Evolutionary conservation across 2,329 filamentous ascomycete species (phyloP).

Genomic region (Arachnomyces sp.): DNA sequence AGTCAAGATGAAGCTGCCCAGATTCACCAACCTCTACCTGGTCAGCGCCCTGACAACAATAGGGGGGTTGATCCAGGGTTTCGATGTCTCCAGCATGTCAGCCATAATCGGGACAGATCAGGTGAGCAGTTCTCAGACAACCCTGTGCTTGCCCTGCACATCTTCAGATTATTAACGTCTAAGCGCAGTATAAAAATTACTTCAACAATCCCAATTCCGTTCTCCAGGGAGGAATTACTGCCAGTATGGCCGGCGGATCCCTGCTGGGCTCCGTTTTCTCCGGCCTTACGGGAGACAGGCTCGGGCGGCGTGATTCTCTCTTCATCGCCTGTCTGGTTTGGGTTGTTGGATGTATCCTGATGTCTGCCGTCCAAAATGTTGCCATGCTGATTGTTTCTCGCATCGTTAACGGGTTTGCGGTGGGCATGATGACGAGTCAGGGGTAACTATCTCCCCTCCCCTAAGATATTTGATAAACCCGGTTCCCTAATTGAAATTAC

Average conservation of each 20-base stretch:
- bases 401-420: conserved; percentile 21
- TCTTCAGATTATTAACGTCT: too few species aligned
- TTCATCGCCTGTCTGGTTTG: conserved; percentile 44
- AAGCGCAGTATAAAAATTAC: conserved; percentile 37
- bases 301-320: conserved; percentile 41
- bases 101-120: conserved; percentile 43
- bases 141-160: too few species aligned
- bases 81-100: conserved; percentile 49
- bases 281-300: conserved; percentile 38
- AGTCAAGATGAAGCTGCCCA: conserved; percentile 34
- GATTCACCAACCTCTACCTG: conserved; percentile 48
- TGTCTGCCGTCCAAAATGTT: conserved; percentile 31
- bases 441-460: conserved; percentile 1
- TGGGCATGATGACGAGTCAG: conserved; percentile 29
- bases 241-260: conserved; percentile 43
- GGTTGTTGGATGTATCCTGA: conserved; percentile 30
- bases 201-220: conserved; percentile 44
- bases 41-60: conserved; percentile 45
- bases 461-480: too few species aligned
- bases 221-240: conserved; percentile 42
- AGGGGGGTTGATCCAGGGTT: conserved; percentile 47
- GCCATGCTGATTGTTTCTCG: conserved; percentile 30
- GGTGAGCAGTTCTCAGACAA: too few species aligned
- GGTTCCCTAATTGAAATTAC: too few species aligned
- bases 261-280: conserved; percentile 41